These are phyloP conservation scores for Nitzschia palea DNA, from an alignment of 108 stramenopile genomes.

Conservation along the genomic window DNA sequence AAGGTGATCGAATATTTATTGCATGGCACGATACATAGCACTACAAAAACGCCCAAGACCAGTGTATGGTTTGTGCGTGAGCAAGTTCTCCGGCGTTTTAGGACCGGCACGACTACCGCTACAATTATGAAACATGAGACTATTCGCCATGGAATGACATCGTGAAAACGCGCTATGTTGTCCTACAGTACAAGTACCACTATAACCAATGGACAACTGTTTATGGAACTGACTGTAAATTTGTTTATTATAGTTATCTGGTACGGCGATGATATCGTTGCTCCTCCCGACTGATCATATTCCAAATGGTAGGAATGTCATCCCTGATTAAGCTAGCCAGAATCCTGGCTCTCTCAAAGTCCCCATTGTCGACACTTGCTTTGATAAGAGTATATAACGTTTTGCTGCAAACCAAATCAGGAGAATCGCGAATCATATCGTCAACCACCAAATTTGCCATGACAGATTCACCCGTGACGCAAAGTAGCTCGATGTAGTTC, in stretches of 20 bases:
- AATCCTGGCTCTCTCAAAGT: constrained; percentile 29
- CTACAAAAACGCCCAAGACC: too few relatives aligned
- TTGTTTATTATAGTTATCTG: too few relatives aligned
- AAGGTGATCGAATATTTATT: too few relatives aligned
- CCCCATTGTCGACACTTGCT: constrained; percentile 26
- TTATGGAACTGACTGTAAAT: not conserved
- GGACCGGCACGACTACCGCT: too few relatives aligned
- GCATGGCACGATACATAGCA: too few relatives aligned
- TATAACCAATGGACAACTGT: not conserved
- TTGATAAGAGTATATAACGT: constrained; percentile 31
- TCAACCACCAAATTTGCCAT: constrained; percentile 37
- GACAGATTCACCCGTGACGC: constrained; percentile 28
- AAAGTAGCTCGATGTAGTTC: constrained; percentile 46
- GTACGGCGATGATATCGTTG: constrained; percentile 10
- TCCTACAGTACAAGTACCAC: not conserved
- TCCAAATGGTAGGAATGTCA: constrained; percentile 17
- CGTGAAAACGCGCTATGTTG: not conserved
- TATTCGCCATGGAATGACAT: too few relatives aligned
- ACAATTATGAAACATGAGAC: too few relatives aligned
- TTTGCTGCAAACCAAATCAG: constrained; percentile 26
- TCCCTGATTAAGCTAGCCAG: constrained; percentile 23
- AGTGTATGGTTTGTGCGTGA: too few relatives aligned
- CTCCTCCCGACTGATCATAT: constrained; percentile 27
- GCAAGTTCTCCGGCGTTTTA: too few relatives aligned
- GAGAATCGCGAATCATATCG: constrained; percentile 3